Evolutionary conservation across 192 early-diverging fungal genomes (phyloP).

Genomic region (Podila clonocystis): DNA sequence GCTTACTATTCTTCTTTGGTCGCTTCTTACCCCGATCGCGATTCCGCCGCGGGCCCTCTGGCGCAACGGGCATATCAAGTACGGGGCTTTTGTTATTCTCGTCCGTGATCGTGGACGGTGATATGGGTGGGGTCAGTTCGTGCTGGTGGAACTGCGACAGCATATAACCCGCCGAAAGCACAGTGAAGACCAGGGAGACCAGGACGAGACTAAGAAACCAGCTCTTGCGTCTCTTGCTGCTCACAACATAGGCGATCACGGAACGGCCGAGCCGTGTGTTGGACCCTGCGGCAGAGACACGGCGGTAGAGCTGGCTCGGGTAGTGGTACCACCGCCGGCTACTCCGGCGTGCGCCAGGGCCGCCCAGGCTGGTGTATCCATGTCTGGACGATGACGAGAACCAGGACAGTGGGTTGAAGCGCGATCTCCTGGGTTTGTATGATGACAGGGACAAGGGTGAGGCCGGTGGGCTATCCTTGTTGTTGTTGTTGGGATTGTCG

Average conservation of each 20-base stretch:
- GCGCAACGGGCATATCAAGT: not conserved
- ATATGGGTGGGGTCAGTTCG: conserved; percentile 4
- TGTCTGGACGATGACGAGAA: not conserved
- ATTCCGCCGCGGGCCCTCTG: conserved; percentile 11
- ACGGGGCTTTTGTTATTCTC: too few relatives aligned
- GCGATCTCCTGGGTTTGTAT: not conserved
- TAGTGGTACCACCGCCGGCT: too few relatives aligned
- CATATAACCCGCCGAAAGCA: conserved; percentile 28
- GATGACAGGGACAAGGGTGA: not conserved
- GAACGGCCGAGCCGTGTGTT: not conserved
- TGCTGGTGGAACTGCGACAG: conserved; percentile 28
- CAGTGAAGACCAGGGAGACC: conserved; percentile 29
- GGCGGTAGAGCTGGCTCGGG: too few relatives aligned
- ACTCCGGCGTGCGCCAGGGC: not conserved
- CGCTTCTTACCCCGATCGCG: conserved; percentile 26
- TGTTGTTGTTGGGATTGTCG: not conserved
- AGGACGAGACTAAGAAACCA: conserved; percentile 41
- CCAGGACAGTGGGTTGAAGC: not conserved
- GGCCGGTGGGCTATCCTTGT: not conserved
- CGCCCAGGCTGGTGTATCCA: not conserved
- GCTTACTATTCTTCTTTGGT: not conserved
- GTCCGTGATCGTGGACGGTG: not conserved
- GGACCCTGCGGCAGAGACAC: too few relatives aligned
- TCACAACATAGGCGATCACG: not conserved
- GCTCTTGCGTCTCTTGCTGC: conserved; percentile 29